These are phyloP conservation scores for Penstemon newberryi DNA, from an alignment of 257 asterid genomes.

Conservation along the genomic window DNA sequence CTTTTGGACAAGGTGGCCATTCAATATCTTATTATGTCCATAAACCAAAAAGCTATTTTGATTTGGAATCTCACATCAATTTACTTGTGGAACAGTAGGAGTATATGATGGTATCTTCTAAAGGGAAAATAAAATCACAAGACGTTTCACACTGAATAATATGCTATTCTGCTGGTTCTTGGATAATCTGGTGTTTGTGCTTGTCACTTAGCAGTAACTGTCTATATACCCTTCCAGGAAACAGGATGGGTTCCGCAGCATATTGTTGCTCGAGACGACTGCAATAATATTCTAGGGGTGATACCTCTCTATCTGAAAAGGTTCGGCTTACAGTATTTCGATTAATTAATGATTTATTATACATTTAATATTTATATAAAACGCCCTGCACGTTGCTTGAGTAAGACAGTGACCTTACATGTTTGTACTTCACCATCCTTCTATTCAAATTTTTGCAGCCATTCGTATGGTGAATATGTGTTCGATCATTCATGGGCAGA, in stretches of 20 bases:
- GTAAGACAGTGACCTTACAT: conserved; percentile 13
- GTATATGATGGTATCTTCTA: neutral
- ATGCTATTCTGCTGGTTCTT: conserved; percentile 18
- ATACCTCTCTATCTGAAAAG: conserved; percentile 96
- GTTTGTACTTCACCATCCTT: conserved; percentile 30
- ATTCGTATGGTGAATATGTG: conserved; percentile 97
- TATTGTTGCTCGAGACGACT: conserved; percentile 71
- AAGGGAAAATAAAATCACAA: conserved; percentile 9
- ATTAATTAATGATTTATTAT: neutral
- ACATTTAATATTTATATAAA: too few species aligned
- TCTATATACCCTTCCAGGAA: conserved; percentile 53
- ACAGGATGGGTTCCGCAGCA: conserved; percentile 97
- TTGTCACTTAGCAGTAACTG: conserved; percentile 27
- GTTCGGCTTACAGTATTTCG: conserved; percentile 36
- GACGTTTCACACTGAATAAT: neutral
- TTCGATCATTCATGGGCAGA: conserved; percentile 99
- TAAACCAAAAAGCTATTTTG: neutral
- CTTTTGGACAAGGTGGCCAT: too few species aligned
- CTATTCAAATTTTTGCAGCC: conserved; percentile 59
- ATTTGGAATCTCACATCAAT: conserved; percentile 1
- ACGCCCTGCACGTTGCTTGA: neutral
- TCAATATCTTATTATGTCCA: too few species aligned
- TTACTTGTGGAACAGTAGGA: neutral
- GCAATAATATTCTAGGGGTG: conserved; percentile 67
- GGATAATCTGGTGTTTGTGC: conserved; percentile 19